A percentile compares a stretch with the other conserved stretches of the same genome.
Conservation (phyloP, 495 filamentous ascomycete genomes). For the Daldinia bambusicola region DNA sequence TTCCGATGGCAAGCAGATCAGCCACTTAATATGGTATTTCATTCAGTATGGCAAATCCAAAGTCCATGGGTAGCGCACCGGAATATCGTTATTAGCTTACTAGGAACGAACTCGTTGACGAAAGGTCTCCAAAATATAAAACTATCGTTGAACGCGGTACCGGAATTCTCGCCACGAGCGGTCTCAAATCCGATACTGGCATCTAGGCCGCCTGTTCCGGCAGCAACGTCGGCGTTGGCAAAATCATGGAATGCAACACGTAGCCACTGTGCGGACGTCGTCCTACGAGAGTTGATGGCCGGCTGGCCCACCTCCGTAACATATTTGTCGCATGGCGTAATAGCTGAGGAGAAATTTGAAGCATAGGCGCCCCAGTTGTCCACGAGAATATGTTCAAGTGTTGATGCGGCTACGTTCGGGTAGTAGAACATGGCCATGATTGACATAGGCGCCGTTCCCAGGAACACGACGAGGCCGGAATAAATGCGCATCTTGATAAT, state of each 20-base stretch:
- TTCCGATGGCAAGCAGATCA: constrained; percentile 60
- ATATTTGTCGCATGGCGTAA: constrained; percentile 49
- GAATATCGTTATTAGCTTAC: constrained; percentile 33
- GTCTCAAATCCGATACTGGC: constrained; percentile 62
- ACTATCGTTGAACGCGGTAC: constrained; percentile 58
- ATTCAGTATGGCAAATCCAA: constrained; percentile 16
- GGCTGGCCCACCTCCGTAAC: constrained; percentile 47
- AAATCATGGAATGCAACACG: constrained; percentile 65
- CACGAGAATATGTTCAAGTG: constrained; percentile 50
- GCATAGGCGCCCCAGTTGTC: constrained; percentile 50
- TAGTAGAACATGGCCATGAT: constrained; percentile 48
- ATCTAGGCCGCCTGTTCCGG: constrained; percentile 59
- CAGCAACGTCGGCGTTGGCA: constrained; percentile 56
- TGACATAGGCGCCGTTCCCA: background rate
- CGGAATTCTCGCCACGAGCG: constrained; percentile 55
- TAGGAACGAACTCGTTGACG: constrained; percentile 46
- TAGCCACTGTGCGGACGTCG: constrained; percentile 62
- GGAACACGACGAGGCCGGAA: constrained; percentile 1
- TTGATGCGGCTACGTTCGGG: constrained; percentile 40
- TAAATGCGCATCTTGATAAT: constrained; percentile 24
- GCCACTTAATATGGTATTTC: constrained; percentile 52
- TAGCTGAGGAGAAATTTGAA: constrained; percentile 48
- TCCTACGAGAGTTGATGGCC: constrained; percentile 53
- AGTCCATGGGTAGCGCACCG: background rate
- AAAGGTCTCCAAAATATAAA: constrained; percentile 56